Evolutionary conservation across 352 stramenopile species (phyloP), one percentile per base, ranked within the genome.

Genomic region (Pythium angustatum): DNA sequence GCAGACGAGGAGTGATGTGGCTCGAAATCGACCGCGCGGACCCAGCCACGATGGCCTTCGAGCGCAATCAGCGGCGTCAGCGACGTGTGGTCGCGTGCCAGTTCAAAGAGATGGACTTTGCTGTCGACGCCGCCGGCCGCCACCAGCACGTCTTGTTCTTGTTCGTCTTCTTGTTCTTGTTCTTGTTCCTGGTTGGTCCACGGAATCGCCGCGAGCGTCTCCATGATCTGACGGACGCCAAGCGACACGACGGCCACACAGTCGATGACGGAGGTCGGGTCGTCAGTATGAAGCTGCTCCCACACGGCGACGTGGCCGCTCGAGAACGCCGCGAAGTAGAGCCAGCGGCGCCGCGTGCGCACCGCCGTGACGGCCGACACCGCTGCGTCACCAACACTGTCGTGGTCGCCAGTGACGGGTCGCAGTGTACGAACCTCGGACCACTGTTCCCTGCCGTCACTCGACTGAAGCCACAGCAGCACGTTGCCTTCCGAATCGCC

Each of bases 41-140:
- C 75, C 85, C 85, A 93, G 11, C 75, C 83, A 26, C 73, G 73
- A 66, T 92, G 85, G 6, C 85, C 85, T 54, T 83, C 71, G 24
- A 90, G 61, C 30, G 72, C 59, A 41, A 88, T 38, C 52, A 88
- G 58, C 44, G 59, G 68, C 49, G 47, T 66, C 12, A 89, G 24
- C 6, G 24, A 28, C 0, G 48, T 47, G 14, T 49, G 15, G 15
- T 48, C 53, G 11, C 33, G 34, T 0, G 73, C 55, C 17, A 92
- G 40, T 47, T 88, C 79, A 41, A 85, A 83, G 21, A 93, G 27
- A 70, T 91, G 69, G 28, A 92, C 73, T 48, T 88, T 85, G 52
- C 66, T 61, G 44, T 93, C 83, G 31, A 93, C 82, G n/a, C 85
- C 83, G 14, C 83, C 85, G 2, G 79, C 70, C 2, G 83, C 85